A percentile compares a stretch with the other conserved stretches of the same genome.
phyloP scores from a whole-genome alignment of 495 filamentous ascomycete genomes.

The Haplographium delicatum region DNA sequence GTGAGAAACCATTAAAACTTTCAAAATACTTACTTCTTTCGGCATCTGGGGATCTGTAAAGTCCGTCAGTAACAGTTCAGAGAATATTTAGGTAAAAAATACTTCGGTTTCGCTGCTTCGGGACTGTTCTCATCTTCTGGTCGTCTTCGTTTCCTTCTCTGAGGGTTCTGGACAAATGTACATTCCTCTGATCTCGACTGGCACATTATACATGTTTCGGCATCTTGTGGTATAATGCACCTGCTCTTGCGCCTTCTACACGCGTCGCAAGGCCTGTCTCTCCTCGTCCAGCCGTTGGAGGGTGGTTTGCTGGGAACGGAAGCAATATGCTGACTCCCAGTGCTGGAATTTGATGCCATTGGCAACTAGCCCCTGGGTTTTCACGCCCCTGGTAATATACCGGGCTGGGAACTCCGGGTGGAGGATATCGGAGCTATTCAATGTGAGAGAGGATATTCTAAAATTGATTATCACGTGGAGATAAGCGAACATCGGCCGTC shows the following conservation, averaged over 20 bases:
- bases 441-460: not conserved
- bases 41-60: conserved; percentile 17
- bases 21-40: conserved; percentile 3
- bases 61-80: conserved; percentile 21
- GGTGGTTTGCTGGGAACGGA: not conserved
- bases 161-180: conserved; percentile 58
- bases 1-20: not conserved
- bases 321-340: too few relatives aligned
- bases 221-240: conserved; percentile 60
- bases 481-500: too few relatives aligned
- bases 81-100: conserved; percentile 41
- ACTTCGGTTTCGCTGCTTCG: conserved; percentile 48
- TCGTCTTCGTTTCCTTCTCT: conserved; percentile 67
- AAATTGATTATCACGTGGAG: conserved; percentile 5
- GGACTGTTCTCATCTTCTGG: conserved; percentile 51
- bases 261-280: conserved; percentile 43
- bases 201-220: conserved; percentile 57
- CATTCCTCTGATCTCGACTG: conserved; percentile 56
- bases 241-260: conserved; percentile 81
- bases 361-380: not conserved
- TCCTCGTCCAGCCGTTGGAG: conserved; percentile 1
- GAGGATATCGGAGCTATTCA: conserved; percentile 3
- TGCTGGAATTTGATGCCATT: not conserved
- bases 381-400: not conserved
- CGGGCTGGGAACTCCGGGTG: not conserved